phyloP scores from a whole-genome alignment of 2,329 filamentous ascomycete genomes.

The Penicillium sp. region DNA sequence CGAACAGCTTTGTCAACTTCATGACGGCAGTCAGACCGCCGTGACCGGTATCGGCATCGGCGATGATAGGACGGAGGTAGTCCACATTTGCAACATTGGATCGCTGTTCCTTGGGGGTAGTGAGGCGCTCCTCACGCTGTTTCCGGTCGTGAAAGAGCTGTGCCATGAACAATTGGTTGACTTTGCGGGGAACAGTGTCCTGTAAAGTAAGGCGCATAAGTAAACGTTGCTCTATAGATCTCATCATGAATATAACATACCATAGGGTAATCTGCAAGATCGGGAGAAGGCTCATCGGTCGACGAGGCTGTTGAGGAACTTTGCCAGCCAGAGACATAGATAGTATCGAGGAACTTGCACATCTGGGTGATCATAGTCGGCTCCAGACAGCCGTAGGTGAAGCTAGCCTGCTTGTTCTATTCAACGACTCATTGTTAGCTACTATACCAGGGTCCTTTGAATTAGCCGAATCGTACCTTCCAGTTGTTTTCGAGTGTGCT shows the following conservation, averaged over 20 bases:
- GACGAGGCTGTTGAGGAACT: conserved; percentile 94
- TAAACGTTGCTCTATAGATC: not conserved
- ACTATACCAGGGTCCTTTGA: not conserved
- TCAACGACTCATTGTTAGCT: not conserved
- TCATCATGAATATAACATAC: conserved; percentile 47
- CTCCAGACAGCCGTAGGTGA: conserved; percentile 95
- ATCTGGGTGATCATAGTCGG: conserved; percentile 99
- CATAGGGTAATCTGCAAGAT: conserved; percentile 97
- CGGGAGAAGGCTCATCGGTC: conserved; percentile 92
- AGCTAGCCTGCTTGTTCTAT: conserved; percentile 80
- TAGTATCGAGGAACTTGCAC: conserved; percentile 97
- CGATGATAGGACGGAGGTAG: conserved; percentile 93
- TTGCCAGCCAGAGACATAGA: conserved; percentile 99
- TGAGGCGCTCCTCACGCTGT: conserved; percentile 91
- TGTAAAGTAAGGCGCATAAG: conserved; percentile 38
- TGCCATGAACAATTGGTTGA: conserved; percentile 94
- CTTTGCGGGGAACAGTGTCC: conserved; percentile 98
- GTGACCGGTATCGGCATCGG: conserved; percentile 95
- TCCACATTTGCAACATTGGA: conserved; percentile 76
- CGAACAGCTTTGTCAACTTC: conserved; percentile 97
- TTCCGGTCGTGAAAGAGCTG: conserved; percentile 99
- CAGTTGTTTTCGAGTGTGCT: conserved; percentile 82
- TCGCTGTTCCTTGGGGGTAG: conserved; percentile 70
- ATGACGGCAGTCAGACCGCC: conserved; percentile 97
- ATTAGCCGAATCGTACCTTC: conserved; percentile 54